Conservation (phyloP, 495 filamentous ascomycete genomes). For the Parmelia sp. region DNA sequence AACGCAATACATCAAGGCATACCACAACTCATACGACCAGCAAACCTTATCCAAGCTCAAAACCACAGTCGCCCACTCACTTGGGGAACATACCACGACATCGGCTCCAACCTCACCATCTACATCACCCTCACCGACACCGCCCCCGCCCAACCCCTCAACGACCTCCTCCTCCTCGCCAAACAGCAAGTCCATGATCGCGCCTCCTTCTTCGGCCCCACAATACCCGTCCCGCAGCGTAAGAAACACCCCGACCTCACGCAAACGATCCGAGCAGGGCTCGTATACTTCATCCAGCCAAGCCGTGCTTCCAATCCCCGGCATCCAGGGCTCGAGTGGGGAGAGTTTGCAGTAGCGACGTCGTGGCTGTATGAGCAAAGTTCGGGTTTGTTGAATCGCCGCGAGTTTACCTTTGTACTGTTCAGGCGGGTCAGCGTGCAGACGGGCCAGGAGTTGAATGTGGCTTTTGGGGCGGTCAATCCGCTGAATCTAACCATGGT, state of each 20-base stretch:
- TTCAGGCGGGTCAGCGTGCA: background rate
- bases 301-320: background rate
- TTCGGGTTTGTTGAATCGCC: background rate
- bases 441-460: background rate
- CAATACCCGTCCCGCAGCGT: background rate
- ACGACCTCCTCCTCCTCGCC: background rate
- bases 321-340: background rate
- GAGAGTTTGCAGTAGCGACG: background rate
- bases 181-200: background rate
- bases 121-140: background rate
- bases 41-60: background rate
- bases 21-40: background rate
- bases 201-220: background rate
- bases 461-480: background rate
- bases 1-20: background rate
- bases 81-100: background rate
- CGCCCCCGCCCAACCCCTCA: background rate
- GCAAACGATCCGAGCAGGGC: background rate
- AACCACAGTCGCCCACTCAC: background rate
- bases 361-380: background rate
- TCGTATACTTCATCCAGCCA: background rate
- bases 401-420: background rate
- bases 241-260: background rate
- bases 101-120: conserved; percentile 2
- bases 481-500: background rate